Conservation (phyloP, 1,284 basidiomycete genomes). For the Ganoderma resinaceum region DNA sequence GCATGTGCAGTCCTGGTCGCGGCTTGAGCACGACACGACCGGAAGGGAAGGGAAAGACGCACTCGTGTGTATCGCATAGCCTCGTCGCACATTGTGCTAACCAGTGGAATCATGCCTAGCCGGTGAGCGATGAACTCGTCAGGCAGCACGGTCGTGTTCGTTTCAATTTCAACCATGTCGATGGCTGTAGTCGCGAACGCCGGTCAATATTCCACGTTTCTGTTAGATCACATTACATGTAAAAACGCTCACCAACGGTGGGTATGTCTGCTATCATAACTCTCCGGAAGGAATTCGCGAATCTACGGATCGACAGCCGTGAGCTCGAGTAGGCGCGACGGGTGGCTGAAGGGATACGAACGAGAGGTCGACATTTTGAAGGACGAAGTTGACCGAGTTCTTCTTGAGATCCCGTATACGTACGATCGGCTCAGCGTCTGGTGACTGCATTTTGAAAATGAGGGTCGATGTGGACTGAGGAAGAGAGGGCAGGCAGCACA, state of each 20-base stretch:
- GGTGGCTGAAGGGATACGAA: constrained; percentile 46
- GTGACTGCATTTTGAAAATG: constrained; percentile 11
- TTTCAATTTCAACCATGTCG: constrained; percentile 93
- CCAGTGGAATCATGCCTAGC: constrained; percentile 92
- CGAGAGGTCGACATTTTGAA: constrained; percentile 94
- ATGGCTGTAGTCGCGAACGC: constrained; percentile 69
- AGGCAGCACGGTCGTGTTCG: constrained; percentile 93
- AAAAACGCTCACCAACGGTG: constrained; percentile 77
- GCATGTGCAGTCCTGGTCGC: constrained; percentile 83
- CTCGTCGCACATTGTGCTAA: constrained; percentile 86
- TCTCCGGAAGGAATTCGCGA: constrained; percentile 89
- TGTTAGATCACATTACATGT: constrained; percentile 1
- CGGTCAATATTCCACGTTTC: not conserved
- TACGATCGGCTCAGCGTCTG: constrained; percentile 62
- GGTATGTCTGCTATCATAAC: constrained; percentile 96
- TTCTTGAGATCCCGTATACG: constrained; percentile 81
- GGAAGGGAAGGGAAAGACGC: constrained; percentile 48
- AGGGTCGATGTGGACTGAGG: not conserved
- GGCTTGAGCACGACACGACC: constrained; percentile 13
- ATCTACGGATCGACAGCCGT: constrained; percentile 50
- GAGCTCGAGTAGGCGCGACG: constrained; percentile 17
- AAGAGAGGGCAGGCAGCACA: not conserved
- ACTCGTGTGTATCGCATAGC: constrained; percentile 85
- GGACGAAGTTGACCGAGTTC: constrained; percentile 86
- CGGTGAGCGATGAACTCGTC: constrained; percentile 99